Conservation (phyloP, 495 filamentous ascomycete species). For the Lophiotrema nucula region DNA sequence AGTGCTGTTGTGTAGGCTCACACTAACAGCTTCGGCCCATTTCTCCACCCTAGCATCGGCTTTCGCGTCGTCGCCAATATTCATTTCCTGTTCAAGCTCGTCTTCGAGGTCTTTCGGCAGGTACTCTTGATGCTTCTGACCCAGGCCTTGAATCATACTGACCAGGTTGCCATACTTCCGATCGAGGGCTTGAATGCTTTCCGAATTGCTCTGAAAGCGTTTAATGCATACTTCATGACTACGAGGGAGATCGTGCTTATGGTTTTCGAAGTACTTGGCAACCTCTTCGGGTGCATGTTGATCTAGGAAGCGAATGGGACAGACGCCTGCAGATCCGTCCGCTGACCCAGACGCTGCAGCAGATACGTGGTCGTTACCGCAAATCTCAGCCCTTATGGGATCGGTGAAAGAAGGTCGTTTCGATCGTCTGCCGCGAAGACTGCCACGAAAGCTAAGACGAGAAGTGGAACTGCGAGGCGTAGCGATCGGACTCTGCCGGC, state of each 20-base stretch:
- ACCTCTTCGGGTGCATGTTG: constrained; percentile 90
- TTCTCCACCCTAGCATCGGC: constrained; percentile 68
- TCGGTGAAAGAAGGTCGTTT: constrained; percentile 44
- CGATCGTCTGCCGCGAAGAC: constrained; percentile 43
- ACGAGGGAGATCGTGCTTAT: constrained; percentile 88
- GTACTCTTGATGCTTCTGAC: constrained; percentile 77
- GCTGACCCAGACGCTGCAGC: constrained; percentile 51
- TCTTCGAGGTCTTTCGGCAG: constrained; percentile 61
- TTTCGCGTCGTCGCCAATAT: constrained; percentile 40
- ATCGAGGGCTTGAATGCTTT: constrained; percentile 78
- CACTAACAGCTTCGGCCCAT: constrained; percentile 72
- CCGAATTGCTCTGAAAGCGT: constrained; percentile 78
- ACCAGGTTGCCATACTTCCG: constrained; percentile 87
- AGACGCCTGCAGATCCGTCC: constrained; percentile 44
- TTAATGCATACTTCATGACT: constrained; percentile 88
- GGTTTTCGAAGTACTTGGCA: constrained; percentile 81
- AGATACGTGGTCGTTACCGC: constrained; percentile 50
- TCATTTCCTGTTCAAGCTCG: constrained; percentile 48
- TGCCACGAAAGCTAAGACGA: constrained; percentile 43
- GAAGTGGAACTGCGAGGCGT: constrained; percentile 36
- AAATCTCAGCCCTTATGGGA: constrained; percentile 61
- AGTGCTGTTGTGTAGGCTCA: constrained; percentile 39
- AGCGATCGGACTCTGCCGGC: constrained; percentile 26
- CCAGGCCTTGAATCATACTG: constrained; percentile 85
- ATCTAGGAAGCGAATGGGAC: constrained; percentile 85